Conservation (phyloP, 257 asterid genomes). For the Plantago ovata region DNA sequence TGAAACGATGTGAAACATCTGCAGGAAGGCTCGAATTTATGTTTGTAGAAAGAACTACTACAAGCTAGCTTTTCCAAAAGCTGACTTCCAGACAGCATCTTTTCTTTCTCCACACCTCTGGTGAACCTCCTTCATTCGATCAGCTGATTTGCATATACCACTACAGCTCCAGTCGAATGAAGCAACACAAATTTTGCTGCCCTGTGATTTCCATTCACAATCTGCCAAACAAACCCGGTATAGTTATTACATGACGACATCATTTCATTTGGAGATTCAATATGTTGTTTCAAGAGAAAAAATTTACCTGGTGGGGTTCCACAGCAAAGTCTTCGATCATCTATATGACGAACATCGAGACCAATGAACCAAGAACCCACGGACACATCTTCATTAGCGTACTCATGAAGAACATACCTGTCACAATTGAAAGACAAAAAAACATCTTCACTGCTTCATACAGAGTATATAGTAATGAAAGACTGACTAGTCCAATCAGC, state of each 20-base stretch:
- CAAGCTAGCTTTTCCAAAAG: conserved; percentile 12
- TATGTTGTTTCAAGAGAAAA: too few relatives aligned
- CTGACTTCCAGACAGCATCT: conserved; percentile 52
- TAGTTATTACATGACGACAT: not conserved
- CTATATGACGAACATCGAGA: conserved; percentile 73
- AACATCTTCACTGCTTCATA: too few relatives aligned
- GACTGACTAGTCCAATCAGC: too few relatives aligned
- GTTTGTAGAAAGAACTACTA: too few relatives aligned
- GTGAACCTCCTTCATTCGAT: conserved; percentile 67
- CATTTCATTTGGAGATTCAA: not conserved
- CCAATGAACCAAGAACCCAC: conserved; percentile 81
- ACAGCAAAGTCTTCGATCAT: conserved; percentile 74
- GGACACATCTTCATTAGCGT: conserved; percentile 74
- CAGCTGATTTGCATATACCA: conserved; percentile 71
- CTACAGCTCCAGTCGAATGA: conserved; percentile 88
- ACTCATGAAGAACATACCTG: conserved; percentile 62
- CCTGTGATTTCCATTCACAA: conserved; percentile 43
- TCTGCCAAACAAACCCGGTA: conserved; percentile 27
- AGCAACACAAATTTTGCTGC: conserved; percentile 66
- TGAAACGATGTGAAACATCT: too few relatives aligned
- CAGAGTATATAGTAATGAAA: too few relatives aligned
- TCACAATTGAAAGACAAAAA: too few relatives aligned
- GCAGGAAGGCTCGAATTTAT: too few relatives aligned
- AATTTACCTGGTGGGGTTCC: conserved; percentile 68
- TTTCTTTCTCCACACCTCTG: conserved; percentile 64